A percentile compares a stretch with the other conserved stretches of the same genome.
Conservation (phyloP, 2,329 filamentous ascomycete genomes). For the Daldinia sp. region DNA sequence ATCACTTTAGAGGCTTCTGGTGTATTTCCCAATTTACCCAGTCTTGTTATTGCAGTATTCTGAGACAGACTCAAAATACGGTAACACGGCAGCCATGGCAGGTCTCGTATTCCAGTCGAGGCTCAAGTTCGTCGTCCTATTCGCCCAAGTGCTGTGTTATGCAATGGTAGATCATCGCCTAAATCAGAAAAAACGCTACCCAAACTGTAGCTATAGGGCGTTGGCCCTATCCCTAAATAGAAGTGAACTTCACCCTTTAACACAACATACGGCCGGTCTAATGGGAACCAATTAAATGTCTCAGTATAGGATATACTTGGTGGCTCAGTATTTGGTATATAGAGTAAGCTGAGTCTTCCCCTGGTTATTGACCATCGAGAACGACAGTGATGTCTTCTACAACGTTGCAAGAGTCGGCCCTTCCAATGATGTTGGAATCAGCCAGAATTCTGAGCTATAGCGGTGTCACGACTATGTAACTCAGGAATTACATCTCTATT, state of each 20-base stretch:
- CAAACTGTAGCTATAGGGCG: conserved; percentile 1
- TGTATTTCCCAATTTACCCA: conserved; percentile 22
- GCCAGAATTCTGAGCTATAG: conserved; percentile 1
- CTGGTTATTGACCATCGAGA: conserved; percentile 5
- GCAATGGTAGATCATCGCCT: background rate
- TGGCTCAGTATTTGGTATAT: conserved; percentile 10
- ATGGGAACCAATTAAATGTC: conserved; percentile 22
- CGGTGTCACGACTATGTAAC: background rate
- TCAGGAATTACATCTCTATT: background rate
- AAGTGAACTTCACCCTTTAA: conserved; percentile 3
- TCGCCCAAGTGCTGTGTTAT: background rate
- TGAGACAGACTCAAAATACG: conserved; percentile 9
- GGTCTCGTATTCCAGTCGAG: conserved; percentile 7
- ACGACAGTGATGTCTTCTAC: conserved; percentile 5
- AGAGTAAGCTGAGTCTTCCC: conserved; percentile 1
- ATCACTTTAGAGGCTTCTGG: conserved; percentile 4
- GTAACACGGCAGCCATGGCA: background rate
- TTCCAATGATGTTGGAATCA: background rate
- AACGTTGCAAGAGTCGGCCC: conserved; percentile 28
- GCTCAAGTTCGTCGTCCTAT: background rate
- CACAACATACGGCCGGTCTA: background rate
- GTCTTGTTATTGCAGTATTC: background rate
- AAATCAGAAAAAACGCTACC: conserved; percentile 16
- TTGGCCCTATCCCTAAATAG: conserved; percentile 8
- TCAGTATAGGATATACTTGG: conserved; percentile 21